These are phyloP conservation scores for Puccinia polysora DNA, from an alignment of 1,284 basidiomycete genomes.

Conservation along the genomic window DNA sequence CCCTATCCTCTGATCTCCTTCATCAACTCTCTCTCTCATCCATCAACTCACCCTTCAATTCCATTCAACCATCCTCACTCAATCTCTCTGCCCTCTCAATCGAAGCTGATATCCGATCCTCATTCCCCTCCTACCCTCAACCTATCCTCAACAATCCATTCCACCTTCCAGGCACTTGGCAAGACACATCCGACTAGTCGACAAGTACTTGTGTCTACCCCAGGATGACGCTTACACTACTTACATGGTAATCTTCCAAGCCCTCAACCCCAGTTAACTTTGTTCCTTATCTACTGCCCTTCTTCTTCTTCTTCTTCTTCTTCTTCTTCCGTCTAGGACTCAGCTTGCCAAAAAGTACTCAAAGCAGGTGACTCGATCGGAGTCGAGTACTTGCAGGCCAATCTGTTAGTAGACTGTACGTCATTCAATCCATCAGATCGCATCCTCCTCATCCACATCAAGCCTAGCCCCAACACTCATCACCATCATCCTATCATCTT, in stretches of 20 bases:
- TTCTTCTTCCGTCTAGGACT: conserved; percentile 23
- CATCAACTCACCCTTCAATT: neutral
- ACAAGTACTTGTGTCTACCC: conserved; percentile 44
- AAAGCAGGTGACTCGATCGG: conserved; percentile 43
- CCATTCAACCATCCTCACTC: neutral
- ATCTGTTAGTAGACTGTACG: conserved; percentile 42
- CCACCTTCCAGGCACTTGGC: conserved; percentile 29
- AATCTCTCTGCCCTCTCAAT: neutral
- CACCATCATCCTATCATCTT: neutral
- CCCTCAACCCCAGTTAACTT: neutral
- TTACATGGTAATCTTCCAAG: conserved; percentile 26
- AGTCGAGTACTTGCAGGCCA: conserved; percentile 47
- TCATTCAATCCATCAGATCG: no score
- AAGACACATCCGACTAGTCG: conserved; percentile 42
- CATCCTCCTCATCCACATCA: no score
- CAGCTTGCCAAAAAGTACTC: conserved; percentile 44
- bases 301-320: neutral
- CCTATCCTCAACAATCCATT: neutral
- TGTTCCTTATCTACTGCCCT: neutral
- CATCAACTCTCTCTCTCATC: neutral
- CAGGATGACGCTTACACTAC: conserved; percentile 45
- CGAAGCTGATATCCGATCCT: no score
- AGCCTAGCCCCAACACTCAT: no score
- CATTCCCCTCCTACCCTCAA: no score
- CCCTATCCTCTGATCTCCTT: no score